Evolutionary conservation across 768 basidiomycete genomes (phyloP), one percentile per base, ranked within the genome.

Genomic region (Macrolepiota albuminosa): DNA sequence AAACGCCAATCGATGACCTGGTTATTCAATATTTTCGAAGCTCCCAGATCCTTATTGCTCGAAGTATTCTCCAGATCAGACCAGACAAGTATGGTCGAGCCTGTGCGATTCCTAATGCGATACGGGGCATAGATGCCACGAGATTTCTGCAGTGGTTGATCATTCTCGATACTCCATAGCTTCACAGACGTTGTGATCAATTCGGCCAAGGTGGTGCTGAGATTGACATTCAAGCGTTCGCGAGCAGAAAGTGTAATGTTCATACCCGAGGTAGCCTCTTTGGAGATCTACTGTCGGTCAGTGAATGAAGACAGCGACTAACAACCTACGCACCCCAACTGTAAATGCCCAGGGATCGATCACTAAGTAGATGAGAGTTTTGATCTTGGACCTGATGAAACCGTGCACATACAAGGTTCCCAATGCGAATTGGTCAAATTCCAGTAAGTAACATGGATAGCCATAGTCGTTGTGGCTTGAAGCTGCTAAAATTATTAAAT

Each of bases 371-470:
- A 53, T 37, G 60, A n/a, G 60, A 50, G 3, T 10, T 58, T 31
- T 2, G 34, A n/a, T 9, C 24, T 63, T 11, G 56, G n/a, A 59
- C 52, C 37, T 13, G 3, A 42, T 36, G 36, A 26, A 51, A 6
- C 13, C 34, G 42, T 57, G 13, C 1, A 74, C 87, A 63, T 68
- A 91, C 90, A 71, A 34, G 97, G 96, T 73, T 98, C 97, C 94
- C 97, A 99, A 68, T 98, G 94, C 51, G 97, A 98, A 69, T 97
- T 98, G 26, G 88, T 87, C 53, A 98, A 73, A 72, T 99, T 99
- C 93, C 94, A 99, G 68, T 97, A 99, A 60, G 87, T 93, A 70
- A 97, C 88, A 53, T 88, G 85, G 3, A 86, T 87, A 26, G 88
- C 86, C 67, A 98, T 77, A 0, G 89, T 87, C 1, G 91, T 89